These are phyloP conservation scores for Solanum neorickii DNA, from an alignment of 257 asterid species.

Conservation along the genomic window DNA sequence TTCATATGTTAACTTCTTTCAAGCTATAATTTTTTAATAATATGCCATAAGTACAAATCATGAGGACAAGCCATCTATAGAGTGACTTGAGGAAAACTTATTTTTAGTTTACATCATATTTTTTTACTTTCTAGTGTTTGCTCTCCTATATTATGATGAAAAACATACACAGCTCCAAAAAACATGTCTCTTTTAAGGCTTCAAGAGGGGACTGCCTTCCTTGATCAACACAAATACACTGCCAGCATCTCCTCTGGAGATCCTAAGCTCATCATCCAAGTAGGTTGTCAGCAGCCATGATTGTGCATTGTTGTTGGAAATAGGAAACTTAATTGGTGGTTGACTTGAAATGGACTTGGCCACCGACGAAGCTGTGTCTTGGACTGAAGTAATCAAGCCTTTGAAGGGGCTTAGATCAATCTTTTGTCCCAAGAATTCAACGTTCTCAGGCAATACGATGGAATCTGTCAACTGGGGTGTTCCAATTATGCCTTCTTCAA, in stretches of 20 bases:
- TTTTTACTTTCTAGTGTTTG: neutral
- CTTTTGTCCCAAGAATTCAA: slow-evolving; percentile 66
- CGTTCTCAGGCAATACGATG: slow-evolving; percentile 60
- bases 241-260: slow-evolving; percentile 88
- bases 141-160: neutral
- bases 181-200: slow-evolving; percentile 1
- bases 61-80: neutral
- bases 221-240: slow-evolving; percentile 72
- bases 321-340: slow-evolving; percentile 70
- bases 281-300: slow-evolving; percentile 94
- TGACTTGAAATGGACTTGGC: slow-evolving; percentile 68
- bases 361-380: slow-evolving; percentile 76
- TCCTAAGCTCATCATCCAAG: slow-evolving; percentile 74
- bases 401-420: slow-evolving; percentile 79
- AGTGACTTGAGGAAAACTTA: neutral
- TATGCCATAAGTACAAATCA: neutral
- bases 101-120: neutral
- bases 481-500: slow-evolving; percentile 76
- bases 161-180: neutral
- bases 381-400: slow-evolving; percentile 62
- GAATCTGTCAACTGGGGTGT: slow-evolving; percentile 93
- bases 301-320: slow-evolving; percentile 41
- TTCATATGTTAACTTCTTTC: neutral
- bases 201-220: slow-evolving; percentile 60
- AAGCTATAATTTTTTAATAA: neutral